A percentile compares a stretch with the other conserved stretches of the same genome.
phyloP scores from a whole-genome alignment of 495 filamentous ascomycete species.

The Cercophora scortea region DNA sequence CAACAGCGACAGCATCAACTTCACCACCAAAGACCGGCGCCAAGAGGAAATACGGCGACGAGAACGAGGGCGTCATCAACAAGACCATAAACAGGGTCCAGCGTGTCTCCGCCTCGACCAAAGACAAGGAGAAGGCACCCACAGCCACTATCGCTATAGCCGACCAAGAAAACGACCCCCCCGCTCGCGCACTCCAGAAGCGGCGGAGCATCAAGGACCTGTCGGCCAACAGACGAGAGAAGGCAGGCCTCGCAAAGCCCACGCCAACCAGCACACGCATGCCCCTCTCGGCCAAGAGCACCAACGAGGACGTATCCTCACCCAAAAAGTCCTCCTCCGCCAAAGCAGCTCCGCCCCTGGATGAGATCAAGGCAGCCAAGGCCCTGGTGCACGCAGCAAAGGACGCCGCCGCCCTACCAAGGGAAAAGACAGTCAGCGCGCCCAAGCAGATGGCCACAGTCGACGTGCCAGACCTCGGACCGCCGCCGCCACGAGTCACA shows the following conservation, averaged over 20 bases:
- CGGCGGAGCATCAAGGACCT: slow-evolving; percentile 27
- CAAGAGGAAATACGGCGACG: slow-evolving; percentile 28
- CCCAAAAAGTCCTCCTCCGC: slow-evolving; percentile 25
- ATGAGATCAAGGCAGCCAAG: slow-evolving; percentile 20
- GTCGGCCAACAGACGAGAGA: slow-evolving; percentile 20
- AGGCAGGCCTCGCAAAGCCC: slow-evolving; percentile 2
- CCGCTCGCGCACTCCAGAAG: slow-evolving; percentile 8
- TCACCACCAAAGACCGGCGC: slow-evolving; percentile 13
- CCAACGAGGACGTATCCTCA: slow-evolving; percentile 38
- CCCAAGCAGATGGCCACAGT: not conserved
- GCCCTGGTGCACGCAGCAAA: not conserved
- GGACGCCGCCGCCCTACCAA: slow-evolving; percentile 2
- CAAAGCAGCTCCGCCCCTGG: slow-evolving; percentile 11
- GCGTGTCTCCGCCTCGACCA: not conserved
- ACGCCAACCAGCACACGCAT: slow-evolving; percentile 19
- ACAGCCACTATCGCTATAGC: not conserved
- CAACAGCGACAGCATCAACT: not conserved
- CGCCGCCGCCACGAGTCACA: slow-evolving; percentile 7
- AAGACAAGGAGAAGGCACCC: not conserved
- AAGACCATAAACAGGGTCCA: not conserved
- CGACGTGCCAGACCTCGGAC: slow-evolving; percentile 16
- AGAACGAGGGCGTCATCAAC: slow-evolving; percentile 12
- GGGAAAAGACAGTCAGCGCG: slow-evolving; percentile 9
- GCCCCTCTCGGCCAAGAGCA: slow-evolving; percentile 36
- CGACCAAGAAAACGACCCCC: slow-evolving; percentile 5